These are phyloP conservation scores for Heimioporus sp. DNA, from an alignment of 768 basidiomycete species.

Conservation along the genomic window DNA sequence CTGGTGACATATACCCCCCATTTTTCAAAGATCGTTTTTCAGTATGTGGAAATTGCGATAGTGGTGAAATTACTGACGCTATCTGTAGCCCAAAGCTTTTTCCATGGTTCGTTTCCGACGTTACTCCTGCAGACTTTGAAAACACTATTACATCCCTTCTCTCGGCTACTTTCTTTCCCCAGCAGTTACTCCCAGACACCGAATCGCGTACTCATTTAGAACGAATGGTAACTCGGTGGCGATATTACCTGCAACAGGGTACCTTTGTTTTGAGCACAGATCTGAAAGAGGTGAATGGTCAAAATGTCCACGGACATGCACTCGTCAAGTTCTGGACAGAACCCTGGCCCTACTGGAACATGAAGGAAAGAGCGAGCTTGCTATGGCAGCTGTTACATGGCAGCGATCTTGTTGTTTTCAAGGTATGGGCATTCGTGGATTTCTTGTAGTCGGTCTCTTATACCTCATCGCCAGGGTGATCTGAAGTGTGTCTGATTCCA, in stretches of 20 bases:
- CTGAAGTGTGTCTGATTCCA: constrained; percentile 66
- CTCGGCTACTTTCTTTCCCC: constrained; percentile 55
- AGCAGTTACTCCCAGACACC: constrained; percentile 20
- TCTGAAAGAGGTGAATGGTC: constrained; percentile 24
- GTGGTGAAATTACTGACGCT: constrained; percentile 8
- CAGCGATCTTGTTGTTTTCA: constrained; percentile 79
- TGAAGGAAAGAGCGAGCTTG: constrained; percentile 50
- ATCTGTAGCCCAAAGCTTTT: constrained; percentile 79
- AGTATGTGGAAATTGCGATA: constrained; percentile 50
- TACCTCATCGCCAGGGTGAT: constrained; percentile 60
- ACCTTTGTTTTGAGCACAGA: constrained; percentile 61
- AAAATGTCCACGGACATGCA: constrained; percentile 24
- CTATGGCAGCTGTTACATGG: constrained; percentile 50
- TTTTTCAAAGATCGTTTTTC: constrained; percentile 81
- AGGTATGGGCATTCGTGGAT: constrained; percentile 42
- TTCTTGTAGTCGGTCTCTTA: neutral
- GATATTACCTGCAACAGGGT: constrained; percentile 63
- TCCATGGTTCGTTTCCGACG: constrained; percentile 98
- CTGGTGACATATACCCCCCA: constrained; percentile 86
- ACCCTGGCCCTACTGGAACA: constrained; percentile 74
- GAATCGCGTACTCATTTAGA: constrained; percentile 43
- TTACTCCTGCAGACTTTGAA: constrained; percentile 82
- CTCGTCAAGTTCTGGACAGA: constrained; percentile 67
- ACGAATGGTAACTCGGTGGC: constrained; percentile 70
- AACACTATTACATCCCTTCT: constrained; percentile 56